These are phyloP conservation scores for Arabis hirsuta DNA, from an alignment of 345 rosid genomes.

Conservation along the genomic window DNA sequence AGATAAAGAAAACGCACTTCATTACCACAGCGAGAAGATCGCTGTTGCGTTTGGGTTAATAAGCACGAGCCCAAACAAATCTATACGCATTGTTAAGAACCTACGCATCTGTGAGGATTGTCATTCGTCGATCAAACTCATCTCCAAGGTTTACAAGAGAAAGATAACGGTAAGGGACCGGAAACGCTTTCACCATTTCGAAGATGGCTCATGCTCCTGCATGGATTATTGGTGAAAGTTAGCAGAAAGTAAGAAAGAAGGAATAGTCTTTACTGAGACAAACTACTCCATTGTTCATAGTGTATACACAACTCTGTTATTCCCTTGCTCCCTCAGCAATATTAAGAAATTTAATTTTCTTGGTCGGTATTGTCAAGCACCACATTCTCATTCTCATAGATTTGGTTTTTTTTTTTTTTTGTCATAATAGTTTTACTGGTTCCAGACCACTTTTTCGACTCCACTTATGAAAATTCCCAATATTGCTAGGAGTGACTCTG, in stretches of 20 bases:
- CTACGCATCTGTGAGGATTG: slow-evolving; percentile 74
- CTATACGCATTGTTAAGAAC: slow-evolving; percentile 66
- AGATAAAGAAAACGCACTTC: slow-evolving; percentile 54
- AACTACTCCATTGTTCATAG: slow-evolving; percentile 22
- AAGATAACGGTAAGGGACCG: slow-evolving; percentile 62
- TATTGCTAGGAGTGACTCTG: too few relatives aligned
- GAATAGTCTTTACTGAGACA: not conserved
- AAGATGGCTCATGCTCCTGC: slow-evolving; percentile 68
- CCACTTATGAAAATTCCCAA: too few relatives aligned
- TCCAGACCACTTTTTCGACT: too few relatives aligned
- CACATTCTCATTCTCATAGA: too few relatives aligned
- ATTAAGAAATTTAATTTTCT: too few relatives aligned
- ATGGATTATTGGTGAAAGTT: slow-evolving; percentile 59
- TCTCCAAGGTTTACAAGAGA: slow-evolving; percentile 59
- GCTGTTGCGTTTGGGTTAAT: slow-evolving; percentile 68
- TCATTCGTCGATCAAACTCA: slow-evolving; percentile 66
- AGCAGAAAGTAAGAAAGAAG: not conserved
- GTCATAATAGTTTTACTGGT: too few relatives aligned
- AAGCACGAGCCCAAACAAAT: slow-evolving; percentile 54
- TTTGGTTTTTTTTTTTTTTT: too few relatives aligned
- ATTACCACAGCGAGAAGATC: slow-evolving; percentile 75
- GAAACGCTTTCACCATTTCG: slow-evolving; percentile 74
- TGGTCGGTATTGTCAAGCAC: too few relatives aligned
- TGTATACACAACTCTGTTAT: slow-evolving; percentile 17
- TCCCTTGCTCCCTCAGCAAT: not conserved